Evolutionary conservation across 257 asterid genomes (phyloP).

Genomic region (Petunia secreta): DNA sequence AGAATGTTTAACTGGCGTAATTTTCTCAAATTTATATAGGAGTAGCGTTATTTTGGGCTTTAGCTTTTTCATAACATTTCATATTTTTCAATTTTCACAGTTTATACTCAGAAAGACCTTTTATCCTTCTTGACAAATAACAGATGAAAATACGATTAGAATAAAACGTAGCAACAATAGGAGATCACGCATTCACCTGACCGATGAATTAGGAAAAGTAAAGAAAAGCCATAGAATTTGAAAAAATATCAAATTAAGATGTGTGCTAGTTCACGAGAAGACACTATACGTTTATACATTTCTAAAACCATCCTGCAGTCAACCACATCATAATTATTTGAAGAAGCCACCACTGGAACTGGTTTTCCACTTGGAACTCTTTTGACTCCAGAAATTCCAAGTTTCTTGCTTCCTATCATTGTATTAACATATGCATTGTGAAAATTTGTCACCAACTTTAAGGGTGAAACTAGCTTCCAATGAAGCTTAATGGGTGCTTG

Average conservation of each 20-base stretch:
- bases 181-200: too few species aligned
- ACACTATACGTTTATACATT: slow-evolving; percentile 31
- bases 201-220: neutral
- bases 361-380: slow-evolving; percentile 23
- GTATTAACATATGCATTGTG: slow-evolving; percentile 36
- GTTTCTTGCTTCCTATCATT: slow-evolving; percentile 29
- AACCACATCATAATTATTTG: slow-evolving; percentile 32
- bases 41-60: neutral
- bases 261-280: neutral
- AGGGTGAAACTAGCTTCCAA: slow-evolving; percentile 24
- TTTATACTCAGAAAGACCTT: neutral
- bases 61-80: neutral
- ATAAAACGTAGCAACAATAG: too few species aligned
- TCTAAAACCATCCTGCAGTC: slow-evolving; percentile 33
- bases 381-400: slow-evolving; percentile 6
- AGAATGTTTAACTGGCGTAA: too few species aligned
- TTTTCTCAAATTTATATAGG: neutral
- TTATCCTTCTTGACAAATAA: too few species aligned
- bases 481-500: neutral
- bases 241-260: neutral
- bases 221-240: neutral
- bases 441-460: slow-evolving; percentile 28
- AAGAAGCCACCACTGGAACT: slow-evolving; percentile 29
- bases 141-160: too few species aligned
- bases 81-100: neutral